phyloP scores from a whole-genome alignment of 148 eudicot species.

The Pharnaceum exiguum region DNA sequence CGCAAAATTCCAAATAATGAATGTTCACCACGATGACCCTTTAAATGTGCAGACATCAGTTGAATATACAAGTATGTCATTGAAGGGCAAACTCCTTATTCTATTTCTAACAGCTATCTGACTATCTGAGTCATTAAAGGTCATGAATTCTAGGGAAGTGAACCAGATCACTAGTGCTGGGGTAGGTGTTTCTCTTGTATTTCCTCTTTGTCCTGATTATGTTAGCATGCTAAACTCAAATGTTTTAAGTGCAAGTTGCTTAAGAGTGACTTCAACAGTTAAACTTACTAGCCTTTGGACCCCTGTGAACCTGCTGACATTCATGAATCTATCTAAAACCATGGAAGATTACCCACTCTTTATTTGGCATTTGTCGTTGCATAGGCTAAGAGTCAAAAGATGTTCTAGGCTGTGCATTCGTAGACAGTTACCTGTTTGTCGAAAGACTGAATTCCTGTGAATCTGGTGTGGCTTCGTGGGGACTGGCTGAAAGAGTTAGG shows the following conservation, averaged over 20 bases:
- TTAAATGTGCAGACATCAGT: not conserved
- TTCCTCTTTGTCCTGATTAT: conserved; percentile 16
- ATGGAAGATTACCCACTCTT: not conserved
- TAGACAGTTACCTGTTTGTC: not conserved
- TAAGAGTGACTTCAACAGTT: conserved; percentile 19
- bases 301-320: conserved; percentile 3
- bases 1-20: conserved; percentile 9
- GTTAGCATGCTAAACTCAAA: not conserved
- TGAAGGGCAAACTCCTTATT: not conserved
- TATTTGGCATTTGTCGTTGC: not conserved
- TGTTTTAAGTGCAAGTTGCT: conserved; percentile 15
- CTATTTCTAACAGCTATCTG: conserved; percentile 4
- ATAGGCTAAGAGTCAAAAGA: conserved; percentile 1
- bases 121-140: conserved; percentile 8
- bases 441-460: not conserved
- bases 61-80: not conserved
- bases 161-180: conserved; percentile 15
- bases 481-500: too few species aligned
- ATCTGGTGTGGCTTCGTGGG: too few species aligned
- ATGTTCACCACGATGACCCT: conserved; percentile 8
- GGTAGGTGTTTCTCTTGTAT: conserved; percentile 16
- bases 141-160: conserved; percentile 4
- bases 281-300: conserved; percentile 13
- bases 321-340: not conserved
- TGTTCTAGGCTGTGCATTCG: not conserved